Conservation (phyloP, 805 yeast genomes). For the Diddensiella transvaalensis region DNA sequence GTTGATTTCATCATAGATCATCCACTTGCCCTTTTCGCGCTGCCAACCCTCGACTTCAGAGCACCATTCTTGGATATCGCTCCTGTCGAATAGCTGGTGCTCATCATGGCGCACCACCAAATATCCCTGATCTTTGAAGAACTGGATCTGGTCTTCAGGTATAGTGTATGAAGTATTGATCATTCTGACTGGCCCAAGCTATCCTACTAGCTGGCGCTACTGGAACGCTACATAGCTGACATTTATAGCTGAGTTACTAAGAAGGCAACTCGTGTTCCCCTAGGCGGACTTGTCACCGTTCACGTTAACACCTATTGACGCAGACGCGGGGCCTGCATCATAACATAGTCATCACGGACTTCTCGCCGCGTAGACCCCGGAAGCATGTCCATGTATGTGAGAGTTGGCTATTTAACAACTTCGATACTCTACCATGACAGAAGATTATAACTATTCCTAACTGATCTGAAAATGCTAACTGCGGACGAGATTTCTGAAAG, state of each 20-base stretch:
- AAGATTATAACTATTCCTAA: too few species aligned
- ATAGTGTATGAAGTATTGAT: neutral
- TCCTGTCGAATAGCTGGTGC: constrained; percentile 10
- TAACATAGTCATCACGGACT: too few species aligned
- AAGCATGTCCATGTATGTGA: too few species aligned
- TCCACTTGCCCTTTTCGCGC: constrained; percentile 12
- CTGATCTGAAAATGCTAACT: neutral
- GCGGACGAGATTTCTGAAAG: neutral
- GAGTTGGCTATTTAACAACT: too few species aligned
- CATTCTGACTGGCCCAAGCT: too few species aligned
- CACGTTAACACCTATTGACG: too few species aligned
- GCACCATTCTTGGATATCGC: constrained; percentile 14
- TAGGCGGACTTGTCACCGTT: too few species aligned
- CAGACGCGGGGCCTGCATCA: too few species aligned
- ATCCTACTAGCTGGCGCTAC: too few species aligned
- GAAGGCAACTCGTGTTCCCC: too few species aligned
- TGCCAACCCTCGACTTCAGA: constrained; percentile 14
- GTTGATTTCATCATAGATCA: constrained; percentile 17
- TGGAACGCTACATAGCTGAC: neutral
- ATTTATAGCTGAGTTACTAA: neutral
- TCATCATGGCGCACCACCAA: constrained; percentile 11
- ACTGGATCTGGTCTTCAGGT: constrained; percentile 9
- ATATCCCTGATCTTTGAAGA: constrained; percentile 11
- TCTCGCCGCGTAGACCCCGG: too few species aligned
- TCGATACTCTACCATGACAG: too few species aligned